A percentile compares a stretch with the other conserved stretches of the same genome.
Evolutionary conservation across 305 asterid species (phyloP).

Genomic region (Fraxinus baroniana): DNA sequence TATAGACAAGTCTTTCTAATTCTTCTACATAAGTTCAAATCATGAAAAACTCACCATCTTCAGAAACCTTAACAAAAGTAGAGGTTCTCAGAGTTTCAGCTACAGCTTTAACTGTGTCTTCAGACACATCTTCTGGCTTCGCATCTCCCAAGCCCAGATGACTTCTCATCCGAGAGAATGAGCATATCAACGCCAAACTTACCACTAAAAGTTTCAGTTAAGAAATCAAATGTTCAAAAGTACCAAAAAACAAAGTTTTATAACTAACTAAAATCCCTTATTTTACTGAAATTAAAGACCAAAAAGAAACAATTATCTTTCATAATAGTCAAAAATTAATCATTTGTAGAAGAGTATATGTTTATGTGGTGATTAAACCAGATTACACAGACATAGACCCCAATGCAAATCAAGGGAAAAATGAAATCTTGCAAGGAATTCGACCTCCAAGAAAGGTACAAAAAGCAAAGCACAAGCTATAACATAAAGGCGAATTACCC

Average conservation of each 20-base stretch:
- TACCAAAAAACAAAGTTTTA: not conserved
- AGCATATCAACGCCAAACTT: conserved; percentile 69
- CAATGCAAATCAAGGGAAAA: not conserved
- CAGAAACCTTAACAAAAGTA: conserved; percentile 72
- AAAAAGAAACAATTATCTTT: not conserved
- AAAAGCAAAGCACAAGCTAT: not conserved
- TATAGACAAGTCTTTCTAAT: not conserved
- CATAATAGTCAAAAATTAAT: not conserved
- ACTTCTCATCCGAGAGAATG: conserved; percentile 82
- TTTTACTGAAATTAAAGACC: not conserved
- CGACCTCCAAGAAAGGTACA: not conserved
- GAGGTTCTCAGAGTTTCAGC: conserved; percentile 79
- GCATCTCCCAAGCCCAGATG: conserved; percentile 72
- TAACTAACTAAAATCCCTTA: not conserved
- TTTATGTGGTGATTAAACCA: not conserved
- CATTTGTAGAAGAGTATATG: not conserved
- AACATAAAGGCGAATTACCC: not conserved
- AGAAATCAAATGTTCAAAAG: conserved; percentile 31
- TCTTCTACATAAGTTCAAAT: not conserved
- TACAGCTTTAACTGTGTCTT: conserved; percentile 65
- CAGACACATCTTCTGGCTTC: conserved; percentile 71
- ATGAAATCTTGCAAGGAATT: not conserved
- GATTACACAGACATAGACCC: not conserved
- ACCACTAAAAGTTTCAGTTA: conserved; percentile 69
- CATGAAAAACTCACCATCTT: conserved; percentile 61